Percentiles rank a stretch among this genome's conserved stretches.
Conservation (phyloP, 306 rosid species). For the Rosa persica region DNA sequence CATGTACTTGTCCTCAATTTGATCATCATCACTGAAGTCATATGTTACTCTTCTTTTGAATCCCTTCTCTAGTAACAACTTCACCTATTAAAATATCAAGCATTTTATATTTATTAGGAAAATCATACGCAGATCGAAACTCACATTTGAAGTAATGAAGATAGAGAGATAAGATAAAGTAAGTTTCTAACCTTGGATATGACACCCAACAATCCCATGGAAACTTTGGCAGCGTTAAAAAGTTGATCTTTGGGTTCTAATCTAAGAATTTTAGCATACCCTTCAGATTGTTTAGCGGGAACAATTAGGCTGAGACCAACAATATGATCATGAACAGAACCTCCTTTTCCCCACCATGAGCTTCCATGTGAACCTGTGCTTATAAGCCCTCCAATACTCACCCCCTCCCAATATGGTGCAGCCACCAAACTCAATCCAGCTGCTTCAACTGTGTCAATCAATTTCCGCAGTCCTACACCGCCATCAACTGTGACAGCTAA, state of each 20-base stretch:
- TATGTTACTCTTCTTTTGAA: conserved; percentile 69
- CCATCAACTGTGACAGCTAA: conserved; percentile 33
- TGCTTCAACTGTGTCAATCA: conserved; percentile 37
- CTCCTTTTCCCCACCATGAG: conserved; percentile 72
- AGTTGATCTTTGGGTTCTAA: conserved; percentile 39
- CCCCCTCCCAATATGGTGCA: conserved; percentile 54
- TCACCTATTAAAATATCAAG: conserved; percentile 38
- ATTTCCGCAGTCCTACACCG: conserved; percentile 35
- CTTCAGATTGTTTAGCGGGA: conserved; percentile 54
- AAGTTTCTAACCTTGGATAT: conserved; percentile 60
- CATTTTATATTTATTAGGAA: not conserved
- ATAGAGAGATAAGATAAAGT: not conserved
- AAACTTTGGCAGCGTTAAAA: conserved; percentile 59
- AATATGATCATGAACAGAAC: conserved; percentile 69
- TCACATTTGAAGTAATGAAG: not conserved
- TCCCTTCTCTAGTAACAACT: conserved; percentile 51
- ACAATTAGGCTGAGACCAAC: conserved; percentile 50
- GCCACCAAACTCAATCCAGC: conserved; percentile 44
- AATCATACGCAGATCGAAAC: not conserved
- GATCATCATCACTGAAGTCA: conserved; percentile 45
- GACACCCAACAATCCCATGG: conserved; percentile 65
- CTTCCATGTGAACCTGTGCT: conserved; percentile 54
- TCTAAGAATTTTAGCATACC: conserved; percentile 53
- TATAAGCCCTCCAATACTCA: conserved; percentile 41
- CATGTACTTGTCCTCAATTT: conserved; percentile 40